Base-by-base conservation (phyloP, 805 yeast genomes). In the Tetrapisispora pingtungensis region DNA sequence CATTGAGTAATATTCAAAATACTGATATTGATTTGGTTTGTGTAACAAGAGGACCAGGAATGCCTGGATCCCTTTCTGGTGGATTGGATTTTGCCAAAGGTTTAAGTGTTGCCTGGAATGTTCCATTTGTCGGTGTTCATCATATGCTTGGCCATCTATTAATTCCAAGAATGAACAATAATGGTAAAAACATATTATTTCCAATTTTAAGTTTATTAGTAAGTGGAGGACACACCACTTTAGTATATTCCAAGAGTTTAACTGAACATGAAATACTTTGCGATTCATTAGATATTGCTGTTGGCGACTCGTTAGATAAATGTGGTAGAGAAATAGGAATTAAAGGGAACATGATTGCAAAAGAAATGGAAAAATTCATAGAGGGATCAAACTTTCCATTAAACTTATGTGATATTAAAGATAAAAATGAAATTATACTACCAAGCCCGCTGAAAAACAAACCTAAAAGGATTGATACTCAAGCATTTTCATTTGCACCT, bases 21-120 rank as follows among this genome's bases (percentile, higher is more conserved):
- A 46, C 57, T 0, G 49, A 52, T 7, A 45, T 47, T 3, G 95
- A 85, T 58, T 58, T 93, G 38, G 74, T 93, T 1, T 84, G 95
- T 61, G 95, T 82, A 4, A 93, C 98, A 0, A 68, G 95, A 51
- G 98, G 98, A 0, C 98, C 98, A 0, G 98, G 98, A 0, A 87
- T 93, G 96, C 75, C 80, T 8, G 96, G 97, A 0, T 82, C 95
- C 0, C 68, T 93, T 13, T 74, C 86, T 10, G 81, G 86, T 0
- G 94, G 97, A 1, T 68, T 84, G 20, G 93, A 84, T 55, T 64
- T 86, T 34, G 95, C 95, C 0, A 83, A 86, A 54, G 98, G 97
- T 0, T 66, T 93, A 12, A 68, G 88, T 1, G 65, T 83, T 0
- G 97, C 89, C 0, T 83, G 87, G 82, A 61, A 73, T 13, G 73